Conservation (phyloP, 305 asterid genomes). For the Fraxinus sp. region DNA sequence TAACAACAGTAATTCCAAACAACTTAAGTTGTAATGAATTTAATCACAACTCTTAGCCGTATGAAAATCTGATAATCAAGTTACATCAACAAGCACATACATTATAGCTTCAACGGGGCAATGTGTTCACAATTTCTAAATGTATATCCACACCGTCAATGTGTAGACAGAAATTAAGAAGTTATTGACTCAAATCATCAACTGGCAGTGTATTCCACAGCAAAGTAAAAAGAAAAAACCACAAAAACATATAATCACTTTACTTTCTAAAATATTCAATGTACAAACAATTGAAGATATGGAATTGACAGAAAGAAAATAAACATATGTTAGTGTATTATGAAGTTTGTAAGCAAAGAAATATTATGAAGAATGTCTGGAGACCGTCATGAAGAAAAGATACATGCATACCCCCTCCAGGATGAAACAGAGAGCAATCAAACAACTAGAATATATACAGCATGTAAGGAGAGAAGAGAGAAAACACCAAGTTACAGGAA, state of each 20-base stretch:
- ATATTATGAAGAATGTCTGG: not conserved
- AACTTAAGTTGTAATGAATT: conserved; percentile 3
- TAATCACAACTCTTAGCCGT: conserved; percentile 1
- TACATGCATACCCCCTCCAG: not conserved
- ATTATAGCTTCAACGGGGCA: not conserved
- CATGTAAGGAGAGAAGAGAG: not conserved
- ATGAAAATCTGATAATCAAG: conserved; percentile 14
- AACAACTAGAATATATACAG: not conserved
- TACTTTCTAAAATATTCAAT: not conserved
- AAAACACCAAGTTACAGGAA: not conserved
- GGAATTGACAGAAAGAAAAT: not conserved
- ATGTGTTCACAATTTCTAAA: not conserved
- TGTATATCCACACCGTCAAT: conserved; percentile 10
- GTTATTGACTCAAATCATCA: conserved; percentile 2
- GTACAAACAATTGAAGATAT: not conserved
- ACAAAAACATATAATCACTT: not conserved
- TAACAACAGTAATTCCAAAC: not conserved
- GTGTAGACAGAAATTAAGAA: not conserved
- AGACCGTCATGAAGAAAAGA: not conserved
- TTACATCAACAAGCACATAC: not conserved
- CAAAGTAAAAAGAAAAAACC: not conserved
- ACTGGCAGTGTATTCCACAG: conserved; percentile 16
- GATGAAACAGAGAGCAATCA: not conserved
- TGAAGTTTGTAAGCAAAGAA: not conserved
- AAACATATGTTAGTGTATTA: not conserved